Evolutionary conservation across 2,329 filamentous ascomycete species (phyloP).

Genomic region (Zymoseptoria ardabiliae): DNA sequence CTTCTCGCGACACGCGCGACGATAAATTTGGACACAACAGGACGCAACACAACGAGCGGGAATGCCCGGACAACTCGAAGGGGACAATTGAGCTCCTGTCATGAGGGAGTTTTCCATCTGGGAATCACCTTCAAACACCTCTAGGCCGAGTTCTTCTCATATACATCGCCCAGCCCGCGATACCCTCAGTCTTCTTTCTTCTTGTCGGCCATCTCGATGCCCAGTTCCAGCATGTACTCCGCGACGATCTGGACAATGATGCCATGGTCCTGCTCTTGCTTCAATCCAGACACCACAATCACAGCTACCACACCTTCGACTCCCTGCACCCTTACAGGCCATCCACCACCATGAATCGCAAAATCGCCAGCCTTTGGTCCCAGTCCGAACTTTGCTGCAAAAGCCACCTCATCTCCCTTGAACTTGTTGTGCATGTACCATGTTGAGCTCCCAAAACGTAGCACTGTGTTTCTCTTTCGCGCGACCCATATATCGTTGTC

Average conservation of each 20-base stretch:
- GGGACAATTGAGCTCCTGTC: background rate
- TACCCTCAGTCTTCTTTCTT: conserved; percentile 31
- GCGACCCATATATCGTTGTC: conserved; percentile 53
- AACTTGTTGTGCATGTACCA: conserved; percentile 68
- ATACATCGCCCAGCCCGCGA: background rate
- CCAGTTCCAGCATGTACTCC: conserved; percentile 39
- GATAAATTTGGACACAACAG: background rate
- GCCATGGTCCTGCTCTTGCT: conserved; percentile 70
- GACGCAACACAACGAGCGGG: background rate
- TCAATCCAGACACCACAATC: conserved; percentile 67
- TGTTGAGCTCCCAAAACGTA: conserved; percentile 62
- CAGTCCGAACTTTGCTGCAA: conserved; percentile 59
- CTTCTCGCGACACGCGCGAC: background rate
- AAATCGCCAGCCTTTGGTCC: conserved; percentile 51
- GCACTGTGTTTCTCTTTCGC: conserved; percentile 64
- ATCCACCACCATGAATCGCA: conserved; percentile 70
- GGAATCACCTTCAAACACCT: background rate
- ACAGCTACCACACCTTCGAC: conserved; percentile 71
- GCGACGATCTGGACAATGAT: conserved; percentile 64
- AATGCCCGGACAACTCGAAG: background rate
- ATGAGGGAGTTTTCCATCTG: background rate
- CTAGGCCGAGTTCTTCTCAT: background rate
- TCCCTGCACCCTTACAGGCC: conserved; percentile 63
- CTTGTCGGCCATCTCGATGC: conserved; percentile 29
- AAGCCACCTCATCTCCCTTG: conserved; percentile 54